These are phyloP conservation scores for Exophiala sideris DNA, from an alignment of 2,329 filamentous ascomycete genomes.

Conservation along the genomic window DNA sequence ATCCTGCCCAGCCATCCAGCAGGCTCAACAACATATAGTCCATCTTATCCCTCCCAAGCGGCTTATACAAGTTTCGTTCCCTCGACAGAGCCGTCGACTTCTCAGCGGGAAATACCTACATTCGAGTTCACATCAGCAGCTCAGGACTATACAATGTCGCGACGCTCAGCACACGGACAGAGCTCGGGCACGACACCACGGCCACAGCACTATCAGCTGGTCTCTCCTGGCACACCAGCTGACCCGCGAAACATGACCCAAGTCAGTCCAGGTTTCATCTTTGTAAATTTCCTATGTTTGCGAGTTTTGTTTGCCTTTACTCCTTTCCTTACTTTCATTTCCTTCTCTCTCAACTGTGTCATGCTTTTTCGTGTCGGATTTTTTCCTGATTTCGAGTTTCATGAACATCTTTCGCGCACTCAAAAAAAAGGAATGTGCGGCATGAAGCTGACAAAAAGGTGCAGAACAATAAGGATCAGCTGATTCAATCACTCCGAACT, in stretches of 20 bases:
- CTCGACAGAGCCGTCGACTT: slow-evolving; percentile 4
- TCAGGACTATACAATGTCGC: slow-evolving; percentile 16
- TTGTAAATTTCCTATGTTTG: slow-evolving; percentile 30
- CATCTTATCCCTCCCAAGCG: slow-evolving; percentile 1
- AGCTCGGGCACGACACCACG: slow-evolving; percentile 8
- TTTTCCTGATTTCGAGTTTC: slow-evolving; percentile 4
- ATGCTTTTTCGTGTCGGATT: slow-evolving; percentile 9
- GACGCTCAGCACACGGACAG: slow-evolving; percentile 8
- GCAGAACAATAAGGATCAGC: slow-evolving; percentile 50
- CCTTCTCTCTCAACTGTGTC: slow-evolving; percentile 1
- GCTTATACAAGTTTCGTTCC: background rate
- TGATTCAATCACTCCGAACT: slow-evolving; percentile 61
- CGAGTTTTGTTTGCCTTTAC: slow-evolving; percentile 10
- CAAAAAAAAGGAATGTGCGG: background rate
- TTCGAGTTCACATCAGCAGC: slow-evolving; percentile 5
- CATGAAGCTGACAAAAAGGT: slow-evolving; percentile 7
- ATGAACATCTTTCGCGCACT: slow-evolving; percentile 15
- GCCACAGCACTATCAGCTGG: slow-evolving; percentile 26
- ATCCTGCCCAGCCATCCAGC: slow-evolving; percentile 9
- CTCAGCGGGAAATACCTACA: background rate
- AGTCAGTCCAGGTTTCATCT: slow-evolving; percentile 30
- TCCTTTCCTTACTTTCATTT: slow-evolving; percentile 15
- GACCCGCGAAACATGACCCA: slow-evolving; percentile 28
- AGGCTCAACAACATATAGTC: slow-evolving; percentile 8
- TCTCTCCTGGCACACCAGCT: slow-evolving; percentile 26